Evolutionary conservation across 768 basidiomycete species (phyloP).

Genomic region (Mycena filopes): DNA sequence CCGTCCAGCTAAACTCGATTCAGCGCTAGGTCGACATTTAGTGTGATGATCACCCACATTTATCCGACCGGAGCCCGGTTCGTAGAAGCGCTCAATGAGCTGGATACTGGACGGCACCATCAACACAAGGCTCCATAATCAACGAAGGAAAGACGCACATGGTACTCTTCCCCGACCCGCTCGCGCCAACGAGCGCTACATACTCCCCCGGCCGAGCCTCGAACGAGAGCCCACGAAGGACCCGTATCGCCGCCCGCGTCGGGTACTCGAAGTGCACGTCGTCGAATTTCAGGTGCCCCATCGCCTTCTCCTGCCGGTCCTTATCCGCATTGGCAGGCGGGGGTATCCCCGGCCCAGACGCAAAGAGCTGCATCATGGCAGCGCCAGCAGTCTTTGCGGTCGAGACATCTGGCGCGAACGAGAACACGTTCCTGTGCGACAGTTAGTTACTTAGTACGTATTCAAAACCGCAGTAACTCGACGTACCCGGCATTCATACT

Average conservation of each 20-base stretch:
- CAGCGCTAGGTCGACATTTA: slow-evolving; percentile 13
- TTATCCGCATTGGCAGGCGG: slow-evolving; percentile 68
- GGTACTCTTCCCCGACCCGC: slow-evolving; percentile 87
- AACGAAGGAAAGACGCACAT: slow-evolving; percentile 57
- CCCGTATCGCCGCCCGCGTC: slow-evolving; percentile 82
- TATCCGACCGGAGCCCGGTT: slow-evolving; percentile 75
- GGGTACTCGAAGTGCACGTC: slow-evolving; percentile 91
- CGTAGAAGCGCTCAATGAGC: slow-evolving; percentile 86
- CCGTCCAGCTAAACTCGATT: slow-evolving; percentile 69
- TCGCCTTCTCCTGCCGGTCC: slow-evolving; percentile 51
- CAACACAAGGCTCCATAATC: slow-evolving; percentile 19
- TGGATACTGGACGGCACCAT: slow-evolving; percentile 63
- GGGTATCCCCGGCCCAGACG: slow-evolving; percentile 81
- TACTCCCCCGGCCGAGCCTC: slow-evolving; percentile 81
- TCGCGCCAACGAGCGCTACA: slow-evolving; percentile 83
- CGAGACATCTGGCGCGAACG: slow-evolving; percentile 88
- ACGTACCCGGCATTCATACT: slow-evolving; percentile 17
- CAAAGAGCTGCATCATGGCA: slow-evolving; percentile 79
- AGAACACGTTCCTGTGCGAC: slow-evolving; percentile 86
- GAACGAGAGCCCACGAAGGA: slow-evolving; percentile 82
- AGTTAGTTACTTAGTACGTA: too few species aligned
- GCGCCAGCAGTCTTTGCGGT: slow-evolving; percentile 82
- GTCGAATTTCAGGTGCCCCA: slow-evolving; percentile 79
- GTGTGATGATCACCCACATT: slow-evolving; percentile 53
- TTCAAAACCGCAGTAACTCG: too few species aligned